phyloP scores from a whole-genome alignment of 495 filamentous ascomycete species.

The Talaromyces nanjingensis region DNA sequence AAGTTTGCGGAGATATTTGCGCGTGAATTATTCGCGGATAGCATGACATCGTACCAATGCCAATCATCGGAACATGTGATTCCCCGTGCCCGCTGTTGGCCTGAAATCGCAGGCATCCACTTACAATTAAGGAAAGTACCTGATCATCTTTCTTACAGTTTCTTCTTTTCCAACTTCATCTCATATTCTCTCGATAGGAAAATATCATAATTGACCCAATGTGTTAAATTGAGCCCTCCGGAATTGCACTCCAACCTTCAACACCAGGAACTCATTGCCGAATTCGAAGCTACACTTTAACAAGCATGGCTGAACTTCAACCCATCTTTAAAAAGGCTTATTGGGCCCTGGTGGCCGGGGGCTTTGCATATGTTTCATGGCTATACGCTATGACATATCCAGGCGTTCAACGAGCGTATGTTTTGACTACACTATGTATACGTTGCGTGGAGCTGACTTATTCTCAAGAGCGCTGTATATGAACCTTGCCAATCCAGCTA shows the following conservation, averaged over 20 bases:
- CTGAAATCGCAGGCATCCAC: neutral
- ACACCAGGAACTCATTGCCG: neutral
- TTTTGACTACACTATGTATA: neutral
- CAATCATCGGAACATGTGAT: neutral
- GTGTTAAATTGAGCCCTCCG: too few species aligned
- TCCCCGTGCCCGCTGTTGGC: neutral
- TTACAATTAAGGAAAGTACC: neutral
- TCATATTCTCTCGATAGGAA: neutral
- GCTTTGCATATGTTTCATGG: slow-evolving; percentile 44
- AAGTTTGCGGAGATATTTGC: neutral
- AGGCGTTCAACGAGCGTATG: slow-evolving; percentile 45
- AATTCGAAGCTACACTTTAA: neutral
- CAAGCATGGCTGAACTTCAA: slow-evolving; percentile 31
- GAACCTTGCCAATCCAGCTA: slow-evolving; percentile 61
- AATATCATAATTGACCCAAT: neutral
- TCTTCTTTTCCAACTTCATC: neutral
- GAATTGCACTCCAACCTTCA: too few species aligned
- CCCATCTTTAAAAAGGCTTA: slow-evolving; percentile 52
- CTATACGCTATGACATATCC: slow-evolving; percentile 42
- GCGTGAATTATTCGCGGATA: neutral
- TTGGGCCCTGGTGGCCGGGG: slow-evolving; percentile 45
- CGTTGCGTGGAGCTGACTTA: slow-evolving; percentile 9
- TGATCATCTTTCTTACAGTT: neutral
- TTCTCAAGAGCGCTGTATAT: slow-evolving; percentile 62
- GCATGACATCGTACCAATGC: neutral